phyloP scores from a whole-genome alignment of 2,329 filamentous ascomycete genomes.

The Grosmannia serpens region DNA sequence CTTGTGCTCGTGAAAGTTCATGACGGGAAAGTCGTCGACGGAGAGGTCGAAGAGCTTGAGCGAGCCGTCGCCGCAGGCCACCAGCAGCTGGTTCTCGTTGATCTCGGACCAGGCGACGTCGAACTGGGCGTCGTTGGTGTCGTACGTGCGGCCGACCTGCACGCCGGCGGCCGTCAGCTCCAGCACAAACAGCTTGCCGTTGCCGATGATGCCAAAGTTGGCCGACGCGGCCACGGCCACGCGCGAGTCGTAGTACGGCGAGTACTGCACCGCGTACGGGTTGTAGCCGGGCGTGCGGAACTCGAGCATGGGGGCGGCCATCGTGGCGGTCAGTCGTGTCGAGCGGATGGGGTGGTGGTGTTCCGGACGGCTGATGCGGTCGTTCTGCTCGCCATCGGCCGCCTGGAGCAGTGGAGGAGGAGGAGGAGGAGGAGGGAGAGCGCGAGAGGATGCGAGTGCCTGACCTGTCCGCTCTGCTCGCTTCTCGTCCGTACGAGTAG shows the following conservation, averaged over 20 bases:
- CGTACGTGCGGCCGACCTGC: slow-evolving; percentile 77
- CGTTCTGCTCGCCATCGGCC: neutral
- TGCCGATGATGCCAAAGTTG: slow-evolving; percentile 95
- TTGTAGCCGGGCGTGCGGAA: slow-evolving; percentile 91
- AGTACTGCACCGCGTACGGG: slow-evolving; percentile 95
- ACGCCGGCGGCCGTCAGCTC: slow-evolving; percentile 75
- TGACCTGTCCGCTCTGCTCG: too few species aligned
- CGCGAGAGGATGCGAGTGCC: neutral
- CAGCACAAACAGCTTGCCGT: slow-evolving; percentile 79
- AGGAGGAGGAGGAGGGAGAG: neutral
- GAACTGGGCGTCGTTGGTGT: slow-evolving; percentile 94
- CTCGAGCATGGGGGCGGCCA: slow-evolving; percentile 60
- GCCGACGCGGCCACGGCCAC: slow-evolving; percentile 83
- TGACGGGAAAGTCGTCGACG: slow-evolving; percentile 73
- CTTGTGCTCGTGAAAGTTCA: slow-evolving; percentile 87
- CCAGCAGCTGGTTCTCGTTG: slow-evolving; percentile 87
- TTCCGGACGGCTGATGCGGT: neutral
- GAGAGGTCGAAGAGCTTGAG: slow-evolving; percentile 87
- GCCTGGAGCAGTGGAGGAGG: neutral
- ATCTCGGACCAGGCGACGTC: slow-evolving; percentile 92
- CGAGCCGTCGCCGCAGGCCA: slow-evolving; percentile 84
- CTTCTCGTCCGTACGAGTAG: too few species aligned
- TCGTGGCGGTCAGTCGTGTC: neutral
- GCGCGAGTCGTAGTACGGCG: slow-evolving; percentile 91
- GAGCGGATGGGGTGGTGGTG: neutral